phyloP scores from a whole-genome alignment of 345 rosid genomes.

The Lagerstroemia speciosa region DNA sequence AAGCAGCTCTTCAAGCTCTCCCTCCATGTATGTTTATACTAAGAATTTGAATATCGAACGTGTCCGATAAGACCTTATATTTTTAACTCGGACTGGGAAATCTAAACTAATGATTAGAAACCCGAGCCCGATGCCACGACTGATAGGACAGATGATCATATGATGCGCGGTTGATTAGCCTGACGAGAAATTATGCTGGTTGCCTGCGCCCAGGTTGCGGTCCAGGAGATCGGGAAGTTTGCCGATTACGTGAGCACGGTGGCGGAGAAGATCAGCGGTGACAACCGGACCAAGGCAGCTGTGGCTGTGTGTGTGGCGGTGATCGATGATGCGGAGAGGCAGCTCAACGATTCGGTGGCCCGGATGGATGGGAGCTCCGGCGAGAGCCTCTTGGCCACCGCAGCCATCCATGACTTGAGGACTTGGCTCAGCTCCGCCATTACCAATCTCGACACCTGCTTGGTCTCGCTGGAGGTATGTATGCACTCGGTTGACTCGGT shows the following conservation, averaged over 20 bases:
- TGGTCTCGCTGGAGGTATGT: conserved; percentile 59
- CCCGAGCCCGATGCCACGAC: background rate
- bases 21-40: conserved; percentile 2
- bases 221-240: conserved; percentile 18
- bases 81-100: too few species aligned
- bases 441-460: conserved; percentile 78
- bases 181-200: background rate
- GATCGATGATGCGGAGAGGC: conserved; percentile 65
- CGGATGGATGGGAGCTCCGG: conserved; percentile 31
- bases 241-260: conserved; percentile 12
- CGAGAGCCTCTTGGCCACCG: conserved; percentile 17
- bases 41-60: too few species aligned
- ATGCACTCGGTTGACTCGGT: too few species aligned
- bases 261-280: conserved; percentile 5
- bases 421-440: conserved; percentile 76
- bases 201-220: conserved; percentile 8
- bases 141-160: too few species aligned
- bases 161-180: too few species aligned
- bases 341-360: conserved; percentile 48
- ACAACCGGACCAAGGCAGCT: conserved; percentile 28
- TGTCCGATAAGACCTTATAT: too few species aligned
- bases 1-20: conserved; percentile 26
- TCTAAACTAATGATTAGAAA: too few species aligned
- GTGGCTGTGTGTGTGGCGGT: conserved; percentile 42
- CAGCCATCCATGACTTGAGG: conserved; percentile 45